phyloP scores from a whole-genome alignment of 371 early-diverging fungal genomes.

The Lichtheimia ornata region DNA sequence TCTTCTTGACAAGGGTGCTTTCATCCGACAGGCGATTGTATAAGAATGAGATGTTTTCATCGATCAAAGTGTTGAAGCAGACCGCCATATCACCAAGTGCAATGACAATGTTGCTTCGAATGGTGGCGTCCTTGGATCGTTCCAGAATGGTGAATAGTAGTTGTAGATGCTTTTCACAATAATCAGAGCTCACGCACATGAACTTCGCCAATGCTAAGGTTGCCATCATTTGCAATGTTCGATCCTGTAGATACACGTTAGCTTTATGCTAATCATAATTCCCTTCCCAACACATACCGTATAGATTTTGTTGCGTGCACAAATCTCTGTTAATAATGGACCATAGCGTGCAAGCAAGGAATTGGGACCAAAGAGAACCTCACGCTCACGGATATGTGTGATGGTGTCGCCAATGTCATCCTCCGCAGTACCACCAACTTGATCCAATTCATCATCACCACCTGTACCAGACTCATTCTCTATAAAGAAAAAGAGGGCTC shows the following conservation, averaged over 20 bases:
- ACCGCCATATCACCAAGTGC: conserved; percentile 97
- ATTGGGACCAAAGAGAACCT: conserved; percentile 78
- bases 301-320: conserved; percentile 78
- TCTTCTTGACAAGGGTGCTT: conserved; percentile 85
- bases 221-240: conserved; percentile 79
- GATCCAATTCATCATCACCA: conserved; percentile 81
- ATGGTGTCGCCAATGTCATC: conserved; percentile 94
- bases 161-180: conserved; percentile 91
- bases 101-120: conserved; percentile 89
- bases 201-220: conserved; percentile 89
- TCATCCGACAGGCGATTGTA: conserved; percentile 87
- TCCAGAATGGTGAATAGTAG: conserved; percentile 89
- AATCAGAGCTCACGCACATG: conserved; percentile 94
- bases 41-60: conserved; percentile 89
- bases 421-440: conserved; percentile 89
- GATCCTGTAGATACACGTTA: conserved; percentile 43
- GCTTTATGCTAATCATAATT: too few relatives aligned
- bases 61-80: conserved; percentile 92
- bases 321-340: conserved; percentile 80
- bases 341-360: conserved; percentile 83
- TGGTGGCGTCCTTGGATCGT: conserved; percentile 74
- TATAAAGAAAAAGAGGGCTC: too few relatives aligned
- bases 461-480: background rate
- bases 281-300: conserved; percentile 51
- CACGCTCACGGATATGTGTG: conserved; percentile 83